These are phyloP conservation scores for Anethum foeniculum DNA, from an alignment of 140 eudicot species.

Conservation along the genomic window DNA sequence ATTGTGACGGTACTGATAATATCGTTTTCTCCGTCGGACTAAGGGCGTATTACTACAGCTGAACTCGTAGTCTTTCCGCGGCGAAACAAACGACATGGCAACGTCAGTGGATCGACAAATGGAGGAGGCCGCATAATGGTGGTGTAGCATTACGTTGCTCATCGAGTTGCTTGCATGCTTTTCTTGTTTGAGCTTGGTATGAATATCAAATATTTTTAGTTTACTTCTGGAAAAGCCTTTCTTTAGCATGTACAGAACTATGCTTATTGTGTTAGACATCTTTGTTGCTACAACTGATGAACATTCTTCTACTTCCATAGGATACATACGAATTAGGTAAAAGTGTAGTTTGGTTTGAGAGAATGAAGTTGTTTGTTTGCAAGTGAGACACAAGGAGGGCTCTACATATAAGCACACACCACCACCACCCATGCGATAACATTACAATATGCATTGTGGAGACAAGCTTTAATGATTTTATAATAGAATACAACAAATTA, in stretches of 20 bases:
- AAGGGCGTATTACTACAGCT: conserved; percentile 64
- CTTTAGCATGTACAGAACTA: conserved; percentile 46
- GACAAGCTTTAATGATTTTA: background rate
- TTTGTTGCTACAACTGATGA: conserved; percentile 45
- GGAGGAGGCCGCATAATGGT: conserved; percentile 42
- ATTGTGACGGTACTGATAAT: background rate
- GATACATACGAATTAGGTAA: background rate
- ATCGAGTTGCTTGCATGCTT: conserved; percentile 51
- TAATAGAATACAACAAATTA: background rate
- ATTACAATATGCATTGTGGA: background rate
- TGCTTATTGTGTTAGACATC: conserved; percentile 35
- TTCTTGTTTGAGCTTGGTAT: conserved; percentile 36
- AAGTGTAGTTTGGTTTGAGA: background rate
- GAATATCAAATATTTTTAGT: conserved; percentile 34
- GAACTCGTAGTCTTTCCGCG: conserved; percentile 54
- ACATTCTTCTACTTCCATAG: conserved; percentile 38
- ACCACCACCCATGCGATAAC: background rate
- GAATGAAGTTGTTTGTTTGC: background rate
- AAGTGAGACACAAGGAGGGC: background rate
- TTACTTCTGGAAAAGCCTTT: conserved; percentile 42
- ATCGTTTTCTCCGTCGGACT: conserved; percentile 13
- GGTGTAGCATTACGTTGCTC: conserved; percentile 42
- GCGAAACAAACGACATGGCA: conserved; percentile 35
- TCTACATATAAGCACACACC: background rate
- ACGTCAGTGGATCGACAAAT: conserved; percentile 45